These are phyloP conservation scores for Pyrenochaeta sp. DNA, from an alignment of 2,329 filamentous ascomycete genomes.

Conservation along the genomic window DNA sequence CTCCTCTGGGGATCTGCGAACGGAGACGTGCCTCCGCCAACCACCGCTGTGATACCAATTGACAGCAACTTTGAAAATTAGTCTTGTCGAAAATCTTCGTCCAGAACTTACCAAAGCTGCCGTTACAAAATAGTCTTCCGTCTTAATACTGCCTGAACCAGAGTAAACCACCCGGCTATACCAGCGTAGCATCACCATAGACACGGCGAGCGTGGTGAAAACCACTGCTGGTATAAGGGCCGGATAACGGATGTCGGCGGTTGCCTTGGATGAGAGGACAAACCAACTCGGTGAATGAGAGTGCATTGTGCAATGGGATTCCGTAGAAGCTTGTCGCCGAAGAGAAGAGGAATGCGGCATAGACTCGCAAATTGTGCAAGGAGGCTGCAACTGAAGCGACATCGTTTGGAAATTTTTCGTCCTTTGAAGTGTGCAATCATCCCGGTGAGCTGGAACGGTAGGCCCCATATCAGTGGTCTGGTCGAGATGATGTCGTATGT, in stretches of 20 bases:
- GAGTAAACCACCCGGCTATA: slow-evolving; percentile 33
- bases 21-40: slow-evolving; percentile 29
- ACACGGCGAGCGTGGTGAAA: slow-evolving; percentile 34
- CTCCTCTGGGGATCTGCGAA: background rate
- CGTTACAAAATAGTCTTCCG: slow-evolving; percentile 42
- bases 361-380: background rate
- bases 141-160: slow-evolving; percentile 12
- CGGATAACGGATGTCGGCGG: slow-evolving; percentile 30
- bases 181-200: slow-evolving; percentile 36
- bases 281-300: slow-evolving; percentile 34
- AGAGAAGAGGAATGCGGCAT: background rate
- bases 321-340: background rate
- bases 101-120: slow-evolving; percentile 32
- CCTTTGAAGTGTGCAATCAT: background rate
- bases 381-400: background rate
- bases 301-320: slow-evolving; percentile 14
- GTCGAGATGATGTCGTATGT: slow-evolving; percentile 10
- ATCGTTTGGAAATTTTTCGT: background rate
- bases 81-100: background rate
- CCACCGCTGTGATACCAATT: slow-evolving; percentile 34
- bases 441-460: background rate
- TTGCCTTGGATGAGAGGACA: slow-evolving; percentile 28
- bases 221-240: slow-evolving; percentile 36
- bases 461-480: background rate
- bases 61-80: slow-evolving; percentile 34